Conservation (phyloP, 2,329 filamentous ascomycete genomes). For the Xylariaceae sp. region DNA sequence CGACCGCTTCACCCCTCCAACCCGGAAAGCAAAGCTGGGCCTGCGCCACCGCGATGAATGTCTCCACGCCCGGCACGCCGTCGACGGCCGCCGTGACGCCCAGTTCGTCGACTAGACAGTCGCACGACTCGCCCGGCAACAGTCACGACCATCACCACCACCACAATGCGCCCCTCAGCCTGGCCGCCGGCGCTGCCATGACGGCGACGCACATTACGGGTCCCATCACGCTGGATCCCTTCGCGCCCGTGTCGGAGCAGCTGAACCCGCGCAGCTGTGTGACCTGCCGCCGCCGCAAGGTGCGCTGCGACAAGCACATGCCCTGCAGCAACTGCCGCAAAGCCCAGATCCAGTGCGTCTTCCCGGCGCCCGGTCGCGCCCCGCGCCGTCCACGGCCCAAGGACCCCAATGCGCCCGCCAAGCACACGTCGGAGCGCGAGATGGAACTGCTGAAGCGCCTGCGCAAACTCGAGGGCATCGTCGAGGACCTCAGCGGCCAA, state of each 20-base stretch:
- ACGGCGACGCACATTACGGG: slow-evolving; percentile 19
- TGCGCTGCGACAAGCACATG: slow-evolving; percentile 75
- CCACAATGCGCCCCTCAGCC: slow-evolving; percentile 5
- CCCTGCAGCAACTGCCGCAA: slow-evolving; percentile 72
- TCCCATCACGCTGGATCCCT: slow-evolving; percentile 30
- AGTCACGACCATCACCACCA: slow-evolving; percentile 1
- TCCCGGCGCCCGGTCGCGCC: slow-evolving; percentile 69
- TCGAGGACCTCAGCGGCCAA: slow-evolving; percentile 64
- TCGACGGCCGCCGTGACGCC: slow-evolving; percentile 12
- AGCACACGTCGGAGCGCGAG: slow-evolving; percentile 58
- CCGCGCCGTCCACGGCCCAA: slow-evolving; percentile 64
- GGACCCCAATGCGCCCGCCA: slow-evolving; percentile 58
- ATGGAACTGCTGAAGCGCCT: slow-evolving; percentile 68
- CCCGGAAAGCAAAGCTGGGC: no score
- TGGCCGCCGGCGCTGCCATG: no score
- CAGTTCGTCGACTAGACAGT: slow-evolving; percentile 3
- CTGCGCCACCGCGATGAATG: slow-evolving; percentile 3
- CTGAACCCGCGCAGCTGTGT: slow-evolving; percentile 42
- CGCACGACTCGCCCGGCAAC: slow-evolving; percentile 5
- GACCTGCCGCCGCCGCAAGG: slow-evolving; percentile 54
- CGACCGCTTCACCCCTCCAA: no score
- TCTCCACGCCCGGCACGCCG: slow-evolving; percentile 7
- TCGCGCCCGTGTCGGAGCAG: slow-evolving; percentile 26
- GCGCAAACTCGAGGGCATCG: slow-evolving; percentile 70
- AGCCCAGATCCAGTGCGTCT: slow-evolving; percentile 67